These are phyloP conservation scores for Sonneratia alba DNA, from an alignment of 345 rosid species.

Conservation along the genomic window DNA sequence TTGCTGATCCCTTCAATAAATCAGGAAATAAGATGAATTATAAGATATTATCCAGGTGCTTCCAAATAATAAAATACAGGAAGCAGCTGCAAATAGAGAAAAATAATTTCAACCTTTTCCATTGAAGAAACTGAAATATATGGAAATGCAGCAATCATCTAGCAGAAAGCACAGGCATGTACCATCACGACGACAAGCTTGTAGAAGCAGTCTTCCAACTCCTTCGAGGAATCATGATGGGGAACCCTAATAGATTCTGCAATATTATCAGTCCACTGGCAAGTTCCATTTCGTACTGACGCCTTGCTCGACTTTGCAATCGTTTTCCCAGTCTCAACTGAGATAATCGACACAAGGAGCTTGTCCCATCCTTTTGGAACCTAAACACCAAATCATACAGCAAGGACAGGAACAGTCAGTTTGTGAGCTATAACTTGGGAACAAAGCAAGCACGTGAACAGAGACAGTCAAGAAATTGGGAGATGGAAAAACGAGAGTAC, in stretches of 20 bases:
- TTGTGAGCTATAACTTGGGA: neutral
- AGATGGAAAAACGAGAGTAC: neutral
- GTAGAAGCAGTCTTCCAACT: slow-evolving; percentile 25
- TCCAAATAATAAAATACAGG: neutral
- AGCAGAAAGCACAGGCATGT: neutral
- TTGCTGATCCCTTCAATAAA: slow-evolving; percentile 35
- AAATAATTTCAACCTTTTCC: neutral
- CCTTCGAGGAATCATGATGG: slow-evolving; percentile 25
- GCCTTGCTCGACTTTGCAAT: slow-evolving; percentile 37
- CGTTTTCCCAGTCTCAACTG: slow-evolving; percentile 39
- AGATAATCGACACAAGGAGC: slow-evolving; percentile 33
- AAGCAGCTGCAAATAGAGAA: neutral
- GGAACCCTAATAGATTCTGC: slow-evolving; percentile 35
- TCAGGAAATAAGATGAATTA: neutral
- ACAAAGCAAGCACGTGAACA: neutral
- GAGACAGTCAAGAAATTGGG: neutral
- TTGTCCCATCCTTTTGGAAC: slow-evolving; percentile 72
- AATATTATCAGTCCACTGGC: slow-evolving; percentile 46
- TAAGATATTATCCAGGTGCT: neutral
- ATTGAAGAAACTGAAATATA: neutral
- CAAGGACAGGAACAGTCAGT: neutral
- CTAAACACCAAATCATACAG: slow-evolving; percentile 13
- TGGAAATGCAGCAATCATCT: neutral
- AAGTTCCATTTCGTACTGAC: slow-evolving; percentile 32
- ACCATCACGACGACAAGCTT: slow-evolving; percentile 44